Evolutionary conservation across 441 rosid genomes (phyloP).

Genomic region (Bruguiera hainesii): DNA sequence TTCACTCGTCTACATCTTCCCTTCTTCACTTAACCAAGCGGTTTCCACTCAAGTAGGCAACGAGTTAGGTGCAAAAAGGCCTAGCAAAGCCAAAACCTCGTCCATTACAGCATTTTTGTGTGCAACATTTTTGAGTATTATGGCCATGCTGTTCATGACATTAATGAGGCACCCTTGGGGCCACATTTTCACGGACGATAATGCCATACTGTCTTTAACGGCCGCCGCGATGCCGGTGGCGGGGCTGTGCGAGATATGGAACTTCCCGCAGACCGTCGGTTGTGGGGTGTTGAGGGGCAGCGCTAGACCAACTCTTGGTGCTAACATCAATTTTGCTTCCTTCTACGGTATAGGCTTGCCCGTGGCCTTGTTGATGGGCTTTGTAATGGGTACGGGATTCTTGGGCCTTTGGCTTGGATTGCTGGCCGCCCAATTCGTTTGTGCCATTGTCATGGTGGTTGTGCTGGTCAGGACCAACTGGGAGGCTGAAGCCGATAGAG

Average conservation of each 20-base stretch:
- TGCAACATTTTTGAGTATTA: slow-evolving; percentile 52
- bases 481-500: slow-evolving; percentile 56
- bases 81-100: slow-evolving; percentile 49
- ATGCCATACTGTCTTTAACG: slow-evolving; percentile 53
- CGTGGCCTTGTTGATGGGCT: slow-evolving; percentile 64
- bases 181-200: slow-evolving; percentile 61
- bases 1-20: slow-evolving; percentile 42
- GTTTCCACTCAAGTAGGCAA: slow-evolving; percentile 44
- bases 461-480: slow-evolving; percentile 76
- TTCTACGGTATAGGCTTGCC: slow-evolving; percentile 88
- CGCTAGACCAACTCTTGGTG: slow-evolving; percentile 78
- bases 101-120: slow-evolving; percentile 51
- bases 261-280: slow-evolving; percentile 90
- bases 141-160: slow-evolving; percentile 60
- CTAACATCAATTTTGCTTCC: slow-evolving; percentile 74
- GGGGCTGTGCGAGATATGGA: slow-evolving; percentile 86
- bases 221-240: slow-evolving; percentile 69
- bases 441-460: slow-evolving; percentile 67
- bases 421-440: slow-evolving; percentile 66
- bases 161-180: slow-evolving; percentile 69
- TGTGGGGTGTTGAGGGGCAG: slow-evolving; percentile 88
- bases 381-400: slow-evolving; percentile 54
- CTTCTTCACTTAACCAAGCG: slow-evolving; percentile 36
- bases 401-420: slow-evolving; percentile 76
- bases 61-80: slow-evolving; percentile 42